Evolutionary conservation across 352 stramenopile species (phyloP), one percentile per base, ranked within the genome.

Genomic region (Globisporangium middletonii): DNA sequence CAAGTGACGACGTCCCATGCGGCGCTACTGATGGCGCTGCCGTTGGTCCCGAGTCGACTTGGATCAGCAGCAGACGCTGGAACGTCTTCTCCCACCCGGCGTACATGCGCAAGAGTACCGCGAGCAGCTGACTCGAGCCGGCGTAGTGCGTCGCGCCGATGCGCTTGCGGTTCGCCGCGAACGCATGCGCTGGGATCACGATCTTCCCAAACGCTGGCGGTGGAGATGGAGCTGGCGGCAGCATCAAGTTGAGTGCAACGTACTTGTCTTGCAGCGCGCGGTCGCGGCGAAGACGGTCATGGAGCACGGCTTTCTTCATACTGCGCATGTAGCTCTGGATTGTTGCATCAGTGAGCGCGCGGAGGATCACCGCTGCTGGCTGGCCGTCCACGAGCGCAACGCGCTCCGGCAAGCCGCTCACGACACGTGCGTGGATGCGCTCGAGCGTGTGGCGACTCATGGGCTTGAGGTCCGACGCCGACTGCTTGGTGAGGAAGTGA

Each of bases 301-400:
- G 57, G 19, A 98, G 62, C 15, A 95, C 79, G 1, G 88, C 71
- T 46, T 96, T 96, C 69, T 98, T 97, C 89, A 98, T 97, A 46
- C 83, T 96, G 2, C 85, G 77, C 49, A 82, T 86, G 68, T 98
- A 97, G 18, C 91, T 79, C 37, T 95, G 79, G 57, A 97, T 95
- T 37, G 88, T 85, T 18, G 88, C 77, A 51, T 94, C 87, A 0
- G 88, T 98, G 41, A 98, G 76, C 27, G 72, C 59, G 11, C 88
- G 77, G n/a, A 98, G 67, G 12, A 95, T 63, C 48, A 50, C 55
- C 1, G 75, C 76, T 2, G 76, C 68, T 2, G 86, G 81, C 37
- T 89, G 73, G 0, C 73, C 77, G 33, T 95, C 80, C 15, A 81
- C 54, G 16, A 95, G 56, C 9, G 71, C 70, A 7, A 95, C 68